Evolutionary conservation across 2,329 filamentous ascomycete genomes (phyloP).

Genomic region (Fusarium sp.): DNA sequence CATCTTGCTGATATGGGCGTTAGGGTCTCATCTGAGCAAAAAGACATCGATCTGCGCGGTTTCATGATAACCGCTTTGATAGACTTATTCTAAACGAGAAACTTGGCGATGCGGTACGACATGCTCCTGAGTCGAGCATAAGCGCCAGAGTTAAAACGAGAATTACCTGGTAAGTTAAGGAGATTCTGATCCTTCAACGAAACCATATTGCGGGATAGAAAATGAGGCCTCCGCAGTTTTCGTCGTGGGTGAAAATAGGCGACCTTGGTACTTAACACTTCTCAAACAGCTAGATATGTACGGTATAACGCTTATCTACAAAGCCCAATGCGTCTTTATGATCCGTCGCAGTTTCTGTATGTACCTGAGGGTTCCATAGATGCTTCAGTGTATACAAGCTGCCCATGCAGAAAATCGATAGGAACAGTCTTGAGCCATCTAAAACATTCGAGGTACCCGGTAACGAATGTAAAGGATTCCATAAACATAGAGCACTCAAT

Average conservation of each 20-base stretch:
- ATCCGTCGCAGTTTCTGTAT: too few relatives aligned
- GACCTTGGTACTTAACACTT: too few relatives aligned
- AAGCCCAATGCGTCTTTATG: too few relatives aligned
- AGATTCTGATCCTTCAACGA: not conserved
- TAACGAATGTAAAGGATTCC: too few relatives aligned
- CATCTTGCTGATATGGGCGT: conserved; percentile 21
- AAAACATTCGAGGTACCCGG: too few relatives aligned
- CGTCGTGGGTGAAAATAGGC: not conserved
- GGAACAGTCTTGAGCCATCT: too few relatives aligned
- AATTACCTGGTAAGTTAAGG: not conserved
- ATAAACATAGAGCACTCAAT: too few relatives aligned
- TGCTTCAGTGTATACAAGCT: too few relatives aligned
- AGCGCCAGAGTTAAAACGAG: not conserved
- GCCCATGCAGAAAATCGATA: too few relatives aligned
- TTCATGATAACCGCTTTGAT: conserved; percentile 5
- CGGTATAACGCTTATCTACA: too few relatives aligned
- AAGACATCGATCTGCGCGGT: not conserved
- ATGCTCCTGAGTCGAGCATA: conserved; percentile 5
- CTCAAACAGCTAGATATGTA: too few relatives aligned
- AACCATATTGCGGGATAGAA: not conserved
- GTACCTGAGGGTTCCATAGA: too few relatives aligned
- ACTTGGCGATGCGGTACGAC: conserved; percentile 3
- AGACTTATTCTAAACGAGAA: conserved; percentile 15
- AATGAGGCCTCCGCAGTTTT: not conserved
- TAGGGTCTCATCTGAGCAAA: conserved; percentile 2